These are phyloP conservation scores for Hygrophila difformis DNA, from an alignment of 257 asterid species.

Conservation along the genomic window DNA sequence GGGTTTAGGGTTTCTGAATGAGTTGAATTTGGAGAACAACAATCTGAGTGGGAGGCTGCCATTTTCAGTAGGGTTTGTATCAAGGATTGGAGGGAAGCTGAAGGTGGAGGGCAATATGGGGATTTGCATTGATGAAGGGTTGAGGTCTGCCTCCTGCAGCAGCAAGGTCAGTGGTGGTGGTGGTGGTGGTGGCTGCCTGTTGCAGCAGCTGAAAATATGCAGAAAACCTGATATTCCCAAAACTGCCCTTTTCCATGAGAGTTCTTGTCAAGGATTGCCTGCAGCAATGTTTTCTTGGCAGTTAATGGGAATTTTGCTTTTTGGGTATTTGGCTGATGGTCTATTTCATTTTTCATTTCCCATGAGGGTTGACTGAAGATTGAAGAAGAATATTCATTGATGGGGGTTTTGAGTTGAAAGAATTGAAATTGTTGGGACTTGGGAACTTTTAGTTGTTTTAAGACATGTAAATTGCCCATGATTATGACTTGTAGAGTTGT, in stretches of 20 bases:
- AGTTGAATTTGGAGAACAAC: conserved; percentile 70
- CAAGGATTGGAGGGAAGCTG: conserved; percentile 59
- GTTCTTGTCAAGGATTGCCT: conserved; percentile 18
- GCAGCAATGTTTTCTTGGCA: conserved; percentile 20
- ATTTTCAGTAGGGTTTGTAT: conserved; percentile 43
- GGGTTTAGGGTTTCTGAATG: conserved; percentile 39
- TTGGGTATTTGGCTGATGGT: conserved; percentile 3
- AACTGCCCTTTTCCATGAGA: conserved; percentile 30
- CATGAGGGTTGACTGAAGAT: neutral
- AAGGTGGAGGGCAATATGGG: conserved; percentile 74
- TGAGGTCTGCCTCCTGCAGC: conserved; percentile 37
- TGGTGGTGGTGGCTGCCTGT: no score
- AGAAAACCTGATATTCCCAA: conserved; percentile 23
- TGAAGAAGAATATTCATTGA: no score
- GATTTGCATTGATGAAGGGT: conserved; percentile 54
- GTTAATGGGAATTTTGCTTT: conserved; percentile 17
- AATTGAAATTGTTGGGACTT: no score
- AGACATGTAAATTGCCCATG: no score
- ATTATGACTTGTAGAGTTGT: no score
- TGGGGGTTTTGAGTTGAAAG: no score
- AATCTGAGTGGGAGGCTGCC: conserved; percentile 72
- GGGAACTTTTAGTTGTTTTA: no score
- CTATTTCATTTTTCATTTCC: neutral
- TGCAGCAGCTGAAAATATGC: conserved; percentile 45
- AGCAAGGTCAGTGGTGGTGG: conserved; percentile 26